Evolutionary conservation across 805 yeast species (phyloP).

Genomic region (Pichia heedii): DNA sequence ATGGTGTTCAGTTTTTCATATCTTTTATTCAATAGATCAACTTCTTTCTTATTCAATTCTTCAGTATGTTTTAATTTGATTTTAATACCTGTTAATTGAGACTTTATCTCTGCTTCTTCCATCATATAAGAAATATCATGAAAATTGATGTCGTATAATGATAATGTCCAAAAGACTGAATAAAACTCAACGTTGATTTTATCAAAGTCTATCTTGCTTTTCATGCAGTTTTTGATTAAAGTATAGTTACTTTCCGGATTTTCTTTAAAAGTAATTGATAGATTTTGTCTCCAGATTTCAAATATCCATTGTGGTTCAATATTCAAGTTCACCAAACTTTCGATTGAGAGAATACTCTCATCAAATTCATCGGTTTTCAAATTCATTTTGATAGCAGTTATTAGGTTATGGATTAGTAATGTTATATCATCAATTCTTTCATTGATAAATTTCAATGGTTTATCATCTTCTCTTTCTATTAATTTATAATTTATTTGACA

Average conservation of each 20-base stretch:
- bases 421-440: constrained; percentile 64
- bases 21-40: constrained; percentile 19
- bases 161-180: constrained; percentile 62
- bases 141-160: constrained; percentile 61
- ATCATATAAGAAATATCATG: constrained; percentile 40
- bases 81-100: constrained; percentile 27
- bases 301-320: constrained; percentile 60
- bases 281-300: constrained; percentile 61
- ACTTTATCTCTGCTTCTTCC: constrained; percentile 34
- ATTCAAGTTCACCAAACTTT: constrained; percentile 31
- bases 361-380: constrained; percentile 28
- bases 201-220: constrained; percentile 16
- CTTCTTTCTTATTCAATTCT: constrained; percentile 16
- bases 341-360: constrained; percentile 30
- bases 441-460: constrained; percentile 57
- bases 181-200: constrained; percentile 37
- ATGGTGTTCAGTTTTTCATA: constrained; percentile 22
- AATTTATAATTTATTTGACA: constrained; percentile 38
- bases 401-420: constrained; percentile 56
- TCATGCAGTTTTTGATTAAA: constrained; percentile 6
- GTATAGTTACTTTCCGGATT: constrained; percentile 10
- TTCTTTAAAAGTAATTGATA: constrained; percentile 21
- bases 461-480: constrained; percentile 30
- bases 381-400: constrained; percentile 49
- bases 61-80: constrained; percentile 29